Conservation (phyloP, 2,329 filamentous ascomycete species). For the Neofusicoccum laricinum region DNA sequence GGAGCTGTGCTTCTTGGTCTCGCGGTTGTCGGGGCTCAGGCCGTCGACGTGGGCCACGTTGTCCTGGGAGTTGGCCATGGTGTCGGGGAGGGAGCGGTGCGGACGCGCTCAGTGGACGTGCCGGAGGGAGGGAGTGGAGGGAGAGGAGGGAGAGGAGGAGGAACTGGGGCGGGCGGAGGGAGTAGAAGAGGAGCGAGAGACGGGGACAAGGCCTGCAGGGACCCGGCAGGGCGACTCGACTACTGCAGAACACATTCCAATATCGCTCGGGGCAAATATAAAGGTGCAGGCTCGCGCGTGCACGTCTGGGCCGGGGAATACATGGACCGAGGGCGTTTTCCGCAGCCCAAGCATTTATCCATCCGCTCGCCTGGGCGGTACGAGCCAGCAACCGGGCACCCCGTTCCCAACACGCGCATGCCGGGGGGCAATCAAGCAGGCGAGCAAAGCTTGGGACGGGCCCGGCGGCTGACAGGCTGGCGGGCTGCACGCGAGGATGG, state of each 20-base stretch:
- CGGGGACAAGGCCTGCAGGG: not conserved
- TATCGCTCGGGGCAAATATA: slow-evolving; percentile 2
- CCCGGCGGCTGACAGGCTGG: not conserved
- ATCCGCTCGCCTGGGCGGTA: not conserved
- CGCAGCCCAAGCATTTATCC: not conserved
- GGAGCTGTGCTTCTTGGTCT: slow-evolving; percentile 29
- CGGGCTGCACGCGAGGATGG: not conserved
- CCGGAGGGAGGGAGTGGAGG: not conserved
- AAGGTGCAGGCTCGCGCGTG: not conserved
- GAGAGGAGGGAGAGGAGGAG: not conserved
- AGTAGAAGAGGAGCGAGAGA: not conserved
- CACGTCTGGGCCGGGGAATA: not conserved
- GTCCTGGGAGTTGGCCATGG: slow-evolving; percentile 1
- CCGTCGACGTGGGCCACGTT: not conserved
- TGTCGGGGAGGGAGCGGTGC: not conserved
- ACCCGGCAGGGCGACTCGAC: not conserved
- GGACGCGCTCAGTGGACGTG: not conserved
- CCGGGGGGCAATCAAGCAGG: not conserved
- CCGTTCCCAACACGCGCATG: not conserved
- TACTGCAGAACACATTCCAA: not conserved
- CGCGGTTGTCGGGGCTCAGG: not conserved
- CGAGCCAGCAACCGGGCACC: not conserved
- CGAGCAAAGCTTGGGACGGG: slow-evolving; percentile 1
- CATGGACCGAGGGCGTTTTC: slow-evolving; percentile 3
- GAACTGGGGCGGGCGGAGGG: not conserved